These are phyloP conservation scores for Trichoderma oligosporum DNA, from an alignment of 2,329 filamentous ascomycete genomes.

Conservation along the genomic window DNA sequence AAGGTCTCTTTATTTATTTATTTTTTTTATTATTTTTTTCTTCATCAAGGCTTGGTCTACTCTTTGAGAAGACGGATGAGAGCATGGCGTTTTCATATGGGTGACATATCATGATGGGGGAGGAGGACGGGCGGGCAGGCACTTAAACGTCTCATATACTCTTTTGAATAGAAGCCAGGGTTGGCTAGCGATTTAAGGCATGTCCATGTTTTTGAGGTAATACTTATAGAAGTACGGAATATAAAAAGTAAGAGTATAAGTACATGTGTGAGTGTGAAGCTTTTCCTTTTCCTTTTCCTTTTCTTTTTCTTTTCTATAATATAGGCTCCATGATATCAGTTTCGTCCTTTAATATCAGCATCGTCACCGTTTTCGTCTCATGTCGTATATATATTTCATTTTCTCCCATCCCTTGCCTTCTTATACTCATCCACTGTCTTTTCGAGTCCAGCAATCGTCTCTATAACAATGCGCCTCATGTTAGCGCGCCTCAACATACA, in stretches of 20 bases:
- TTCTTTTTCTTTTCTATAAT: too few relatives aligned
- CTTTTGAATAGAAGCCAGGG: slow-evolving; percentile 6
- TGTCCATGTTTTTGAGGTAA: background rate
- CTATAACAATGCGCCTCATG: background rate
- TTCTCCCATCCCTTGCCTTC: background rate
- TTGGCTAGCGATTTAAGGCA: background rate
- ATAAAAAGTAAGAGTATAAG: background rate
- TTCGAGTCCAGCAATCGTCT: slow-evolving; percentile 18
- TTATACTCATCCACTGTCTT: slow-evolving; percentile 15
- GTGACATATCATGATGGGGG: background rate
- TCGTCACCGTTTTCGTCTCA: background rate
- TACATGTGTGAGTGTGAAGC: background rate
- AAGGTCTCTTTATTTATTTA: background rate
- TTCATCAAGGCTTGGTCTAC: background rate
- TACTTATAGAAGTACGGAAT: too few relatives aligned
- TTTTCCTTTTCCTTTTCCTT: background rate
- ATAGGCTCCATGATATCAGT: too few relatives aligned
- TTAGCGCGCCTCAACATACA: background rate
- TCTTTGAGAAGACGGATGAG: background rate
- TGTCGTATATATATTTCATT: background rate
- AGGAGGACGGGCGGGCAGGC: background rate
- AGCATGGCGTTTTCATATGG: slow-evolving; percentile 12
- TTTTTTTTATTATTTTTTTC: too few relatives aligned
- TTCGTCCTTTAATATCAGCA: background rate
- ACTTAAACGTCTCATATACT: background rate